phyloP scores from a whole-genome alignment of 805 yeast species.

The Lachancea sp. region DNA sequence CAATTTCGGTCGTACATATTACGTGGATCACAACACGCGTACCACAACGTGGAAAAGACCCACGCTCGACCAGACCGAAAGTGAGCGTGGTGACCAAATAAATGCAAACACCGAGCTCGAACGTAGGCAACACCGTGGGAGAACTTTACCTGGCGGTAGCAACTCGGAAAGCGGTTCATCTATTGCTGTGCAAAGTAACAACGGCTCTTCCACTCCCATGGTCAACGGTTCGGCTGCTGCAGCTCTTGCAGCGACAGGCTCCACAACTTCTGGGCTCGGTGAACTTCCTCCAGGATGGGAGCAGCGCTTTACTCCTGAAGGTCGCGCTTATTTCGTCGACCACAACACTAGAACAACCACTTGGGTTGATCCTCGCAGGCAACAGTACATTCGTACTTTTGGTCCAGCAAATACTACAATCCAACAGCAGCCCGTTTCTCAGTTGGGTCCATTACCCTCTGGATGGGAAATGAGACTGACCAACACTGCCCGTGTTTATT shows the following conservation, averaged over 20 bases:
- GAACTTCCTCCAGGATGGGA: conserved; percentile 99
- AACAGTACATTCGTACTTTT: conserved; percentile 92
- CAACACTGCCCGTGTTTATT: conserved; percentile 95
- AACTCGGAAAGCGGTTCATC: conserved; percentile 25
- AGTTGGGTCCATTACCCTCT: conserved; percentile 93
- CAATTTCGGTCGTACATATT: conserved; percentile 93
- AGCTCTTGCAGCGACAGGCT: conserved; percentile 62
- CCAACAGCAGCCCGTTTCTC: conserved; percentile 96
- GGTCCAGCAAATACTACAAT: conserved; percentile 82
- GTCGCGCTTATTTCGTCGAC: conserved; percentile 96
- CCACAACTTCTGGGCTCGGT: conserved; percentile 92
- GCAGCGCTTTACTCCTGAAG: conserved; percentile 95
- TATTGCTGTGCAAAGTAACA: conserved; percentile 41
- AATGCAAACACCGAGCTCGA: conserved; percentile 75
- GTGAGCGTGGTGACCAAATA: conserved; percentile 52
- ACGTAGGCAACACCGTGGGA: conserved; percentile 81
- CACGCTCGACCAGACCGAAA: conserved; percentile 69
- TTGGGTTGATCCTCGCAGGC: conserved; percentile 99
- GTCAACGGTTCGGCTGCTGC: conserved; percentile 53
- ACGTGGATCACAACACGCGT: conserved; percentile 95
- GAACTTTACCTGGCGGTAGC: conserved; percentile 72
- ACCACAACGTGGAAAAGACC: conserved; percentile 99
- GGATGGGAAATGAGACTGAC: conserved; percentile 99
- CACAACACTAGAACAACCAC: conserved; percentile 99
- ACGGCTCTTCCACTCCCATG: conserved; percentile 41